phyloP scores from a whole-genome alignment of 2,329 filamentous ascomycete genomes.

The Talaromyces sp. region DNA sequence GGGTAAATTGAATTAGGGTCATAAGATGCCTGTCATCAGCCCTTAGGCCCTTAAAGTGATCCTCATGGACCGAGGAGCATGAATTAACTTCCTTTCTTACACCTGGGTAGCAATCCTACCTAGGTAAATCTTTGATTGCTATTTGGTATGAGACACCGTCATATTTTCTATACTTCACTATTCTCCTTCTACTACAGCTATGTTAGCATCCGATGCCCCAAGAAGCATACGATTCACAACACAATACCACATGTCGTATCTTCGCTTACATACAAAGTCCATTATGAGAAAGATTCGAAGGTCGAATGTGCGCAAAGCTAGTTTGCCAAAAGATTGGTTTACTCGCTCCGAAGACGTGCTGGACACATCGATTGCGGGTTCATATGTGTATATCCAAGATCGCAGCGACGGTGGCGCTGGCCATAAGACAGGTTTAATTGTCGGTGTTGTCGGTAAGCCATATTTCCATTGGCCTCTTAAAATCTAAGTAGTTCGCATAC shows the following conservation, averaged over 20 bases:
- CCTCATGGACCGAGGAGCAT: neutral
- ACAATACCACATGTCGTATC: neutral
- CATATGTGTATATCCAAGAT: neutral
- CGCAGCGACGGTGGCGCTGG: neutral
- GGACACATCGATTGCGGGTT: neutral
- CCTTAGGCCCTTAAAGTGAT: neutral
- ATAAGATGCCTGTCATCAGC: neutral
- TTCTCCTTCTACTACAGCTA: too few relatives aligned
- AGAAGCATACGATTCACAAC: neutral
- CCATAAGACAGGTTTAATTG: neutral
- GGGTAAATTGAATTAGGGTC: neutral
- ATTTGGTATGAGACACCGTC: neutral
- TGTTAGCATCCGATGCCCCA: neutral
- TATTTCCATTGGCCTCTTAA: neutral
- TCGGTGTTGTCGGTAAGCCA: neutral
- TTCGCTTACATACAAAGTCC: neutral
- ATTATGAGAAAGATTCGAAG: neutral
- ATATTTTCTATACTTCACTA: too few relatives aligned
- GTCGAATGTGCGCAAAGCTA: neutral
- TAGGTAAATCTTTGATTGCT: neutral
- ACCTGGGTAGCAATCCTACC: neutral
- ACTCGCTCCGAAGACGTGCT: constrained; percentile 1
- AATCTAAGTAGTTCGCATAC: neutral
- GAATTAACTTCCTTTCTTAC: neutral
- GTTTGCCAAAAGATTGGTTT: neutral